These are phyloP conservation scores for Phoma sp. DNA, from an alignment of 2,329 filamentous ascomycete genomes.

Conservation along the genomic window DNA sequence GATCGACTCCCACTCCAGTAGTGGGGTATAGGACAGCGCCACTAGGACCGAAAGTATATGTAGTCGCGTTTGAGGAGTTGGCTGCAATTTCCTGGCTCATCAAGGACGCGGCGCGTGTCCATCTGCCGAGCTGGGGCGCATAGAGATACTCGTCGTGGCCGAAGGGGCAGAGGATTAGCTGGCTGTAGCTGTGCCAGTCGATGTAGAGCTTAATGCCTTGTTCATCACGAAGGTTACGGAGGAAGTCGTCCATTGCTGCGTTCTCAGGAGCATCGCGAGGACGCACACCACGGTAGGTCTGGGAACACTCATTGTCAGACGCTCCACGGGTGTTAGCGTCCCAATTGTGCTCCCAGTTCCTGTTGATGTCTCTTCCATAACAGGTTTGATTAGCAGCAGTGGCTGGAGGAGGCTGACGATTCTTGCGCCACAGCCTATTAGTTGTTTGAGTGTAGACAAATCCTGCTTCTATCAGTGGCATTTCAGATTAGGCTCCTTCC, in stretches of 20 bases:
- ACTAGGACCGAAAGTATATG: constrained; percentile 53
- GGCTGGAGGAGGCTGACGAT: constrained; percentile 33
- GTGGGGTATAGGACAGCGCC: constrained; percentile 66
- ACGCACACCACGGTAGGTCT: constrained; percentile 39
- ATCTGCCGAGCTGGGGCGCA: constrained; percentile 55
- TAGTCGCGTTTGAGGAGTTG: constrained; percentile 40
- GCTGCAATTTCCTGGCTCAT: constrained; percentile 59
- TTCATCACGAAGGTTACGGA: constrained; percentile 49
- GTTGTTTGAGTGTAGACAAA: constrained; percentile 44
- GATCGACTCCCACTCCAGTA: constrained; percentile 53
- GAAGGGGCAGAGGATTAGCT: constrained; percentile 64
- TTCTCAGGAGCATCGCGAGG: constrained; percentile 41
- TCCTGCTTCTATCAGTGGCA: constrained; percentile 20
- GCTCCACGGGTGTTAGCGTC: constrained; percentile 35
- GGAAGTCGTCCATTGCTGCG: constrained; percentile 52
- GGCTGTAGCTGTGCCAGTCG: constrained; percentile 68
- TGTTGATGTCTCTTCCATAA: constrained; percentile 42
- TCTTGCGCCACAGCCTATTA: constrained; percentile 47
- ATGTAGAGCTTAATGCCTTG: constrained; percentile 65
- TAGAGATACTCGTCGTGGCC: constrained; percentile 62
- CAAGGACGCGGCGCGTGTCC: constrained; percentile 57
- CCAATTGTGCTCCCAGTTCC: constrained; percentile 44
- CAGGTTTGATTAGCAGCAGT: constrained; percentile 38
- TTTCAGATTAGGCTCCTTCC: background rate
- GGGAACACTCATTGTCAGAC: constrained; percentile 37